Base-by-base conservation (phyloP, 1,284 basidiomycete genomes). In the Ganoderma meredithae region DNA sequence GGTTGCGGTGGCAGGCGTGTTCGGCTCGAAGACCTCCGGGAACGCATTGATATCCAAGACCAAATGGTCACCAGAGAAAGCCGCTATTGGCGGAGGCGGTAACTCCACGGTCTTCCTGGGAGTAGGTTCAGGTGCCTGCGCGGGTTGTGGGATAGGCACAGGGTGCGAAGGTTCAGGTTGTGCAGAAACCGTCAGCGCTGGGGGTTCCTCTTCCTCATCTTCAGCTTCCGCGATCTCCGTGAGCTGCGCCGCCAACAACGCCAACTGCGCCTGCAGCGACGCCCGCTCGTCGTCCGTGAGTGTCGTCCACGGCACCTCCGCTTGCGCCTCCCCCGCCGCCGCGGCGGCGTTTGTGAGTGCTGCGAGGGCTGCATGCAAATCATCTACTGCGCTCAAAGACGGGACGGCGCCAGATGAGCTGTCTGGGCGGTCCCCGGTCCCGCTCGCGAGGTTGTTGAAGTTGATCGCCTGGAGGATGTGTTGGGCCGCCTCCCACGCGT, bases 391-490 rank as follows among this genome's bases (percentile, higher is more conserved):
- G 31, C 47, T 71, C 59, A 13, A 67, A 72, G 17, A 44, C 6
- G 69, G 67, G 44, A 27, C 39, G 6, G 44, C 49, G 17, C 59
- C 44, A 27, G 69, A 27, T 53, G 64, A 27, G 44, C 33, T 47
- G 27, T 41, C 40, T 25, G 56, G 39, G n/a, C 27, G 53, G 17
- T 55, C 15, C 1, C 47, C 13, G 25, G 53, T 68, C 55, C n/a
- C 63, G 49, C 10, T 9, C 60, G 73, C 52, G 89, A 76, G 40
- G 79, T 81, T 44, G 4, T 86, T 86, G 72, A 92, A 90, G 76
- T 92, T 92, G 80, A 93, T 92, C 3, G 89, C 89, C 74, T 90
- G 88, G 64, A 93, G 82, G 60, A 93, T 92, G 71, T 87, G 90
- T 73, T 93, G 90, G 19, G 91, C 91, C 0, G 92, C 91, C 74